phyloP scores from a whole-genome alignment of 2,329 filamentous ascomycete species.

The Pseudopithomyces maydicus region DNA sequence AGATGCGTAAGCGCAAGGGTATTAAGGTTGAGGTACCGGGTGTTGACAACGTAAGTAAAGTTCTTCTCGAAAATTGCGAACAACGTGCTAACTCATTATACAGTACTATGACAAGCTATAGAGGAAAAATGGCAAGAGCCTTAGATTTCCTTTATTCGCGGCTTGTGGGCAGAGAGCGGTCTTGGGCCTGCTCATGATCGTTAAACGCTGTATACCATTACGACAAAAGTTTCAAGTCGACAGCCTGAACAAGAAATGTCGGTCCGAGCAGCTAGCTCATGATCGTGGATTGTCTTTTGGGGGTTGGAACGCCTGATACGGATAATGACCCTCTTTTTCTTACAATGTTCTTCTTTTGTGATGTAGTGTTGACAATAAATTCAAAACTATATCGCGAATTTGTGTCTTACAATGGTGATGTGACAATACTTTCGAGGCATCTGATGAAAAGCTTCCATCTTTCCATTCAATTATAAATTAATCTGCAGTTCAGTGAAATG shows the following conservation, averaged over 20 bases:
- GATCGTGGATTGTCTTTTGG: slow-evolving; percentile 29
- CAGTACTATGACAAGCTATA: slow-evolving; percentile 99
- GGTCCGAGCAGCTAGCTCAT: slow-evolving; percentile 42
- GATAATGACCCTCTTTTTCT: slow-evolving; percentile 40
- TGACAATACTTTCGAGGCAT: background rate
- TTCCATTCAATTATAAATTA: too few species aligned
- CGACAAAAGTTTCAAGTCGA: slow-evolving; percentile 34
- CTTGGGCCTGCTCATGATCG: slow-evolving; percentile 42
- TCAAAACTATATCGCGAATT: slow-evolving; percentile 38
- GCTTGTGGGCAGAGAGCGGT: slow-evolving; percentile 39
- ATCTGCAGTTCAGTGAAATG: too few species aligned
- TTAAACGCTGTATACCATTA: slow-evolving; percentile 39
- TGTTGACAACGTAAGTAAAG: slow-evolving; percentile 85
- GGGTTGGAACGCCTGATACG: slow-evolving; percentile 37
- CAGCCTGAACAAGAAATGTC: slow-evolving; percentile 43
- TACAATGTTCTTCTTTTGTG: slow-evolving; percentile 43
- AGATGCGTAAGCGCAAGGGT: slow-evolving; percentile 99
- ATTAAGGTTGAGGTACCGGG: slow-evolving; percentile 94
- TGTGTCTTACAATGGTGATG: background rate
- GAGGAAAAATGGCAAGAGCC: slow-evolving; percentile 51
- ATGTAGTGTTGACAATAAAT: slow-evolving; percentile 38
- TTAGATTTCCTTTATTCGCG: slow-evolving; percentile 50
- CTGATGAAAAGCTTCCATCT: too few species aligned
- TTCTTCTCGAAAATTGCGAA: background rate
- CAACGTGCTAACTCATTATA: slow-evolving; percentile 49